Evolutionary conservation across 805 yeast genomes (phyloP), one percentile per base, ranked within the genome.

Genomic region (Peterozyma xylosa): DNA sequence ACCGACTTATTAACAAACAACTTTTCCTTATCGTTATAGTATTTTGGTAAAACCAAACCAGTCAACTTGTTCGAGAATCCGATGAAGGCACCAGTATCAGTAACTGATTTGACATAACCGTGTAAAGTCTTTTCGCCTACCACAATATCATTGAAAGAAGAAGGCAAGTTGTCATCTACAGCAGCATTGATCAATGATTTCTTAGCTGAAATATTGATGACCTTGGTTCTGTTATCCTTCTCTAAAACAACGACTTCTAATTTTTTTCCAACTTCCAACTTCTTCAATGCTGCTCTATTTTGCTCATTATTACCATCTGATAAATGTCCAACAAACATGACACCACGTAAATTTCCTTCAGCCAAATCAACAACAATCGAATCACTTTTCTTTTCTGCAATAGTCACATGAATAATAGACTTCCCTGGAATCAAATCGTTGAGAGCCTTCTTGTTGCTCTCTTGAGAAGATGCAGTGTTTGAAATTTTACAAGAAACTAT

Each of bases 71-170:
- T 83, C 45, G 82, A 87, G 62, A 91, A 91, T 0, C 82, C 76
- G 46, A 91, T 84, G 58, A 91, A 91, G 11, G 88, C 68, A 50
- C 98, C 98, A 57, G 73, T 73, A 38, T 72, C 73, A n/a, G 95
- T 86, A 15, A 83, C 77, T 15, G 89, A 81, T 51, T 79, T 83
- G 35, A 91, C 78, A 58, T 71, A 90, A 37, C 98, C 99, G 45
- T 76, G 73, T 42, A 86, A 62, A 29, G 67, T 54, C 18, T 66
- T 65, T 37, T 66, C 65, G 9, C 77, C 73, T 11, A 70, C 64
- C 34, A 63, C 55, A 39, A 89, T 68, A 35, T 86, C 95, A 14
- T 70, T 68, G 54, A 78, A 83, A 5, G 63, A 52, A 4, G 68
- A 50, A 34, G 96, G 96, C 11, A 90, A 60, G 2, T 63, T 65